Evolutionary conservation across 495 filamentous ascomycete species (phyloP).

Genomic region (Chaetomidium leptoderma): DNA sequence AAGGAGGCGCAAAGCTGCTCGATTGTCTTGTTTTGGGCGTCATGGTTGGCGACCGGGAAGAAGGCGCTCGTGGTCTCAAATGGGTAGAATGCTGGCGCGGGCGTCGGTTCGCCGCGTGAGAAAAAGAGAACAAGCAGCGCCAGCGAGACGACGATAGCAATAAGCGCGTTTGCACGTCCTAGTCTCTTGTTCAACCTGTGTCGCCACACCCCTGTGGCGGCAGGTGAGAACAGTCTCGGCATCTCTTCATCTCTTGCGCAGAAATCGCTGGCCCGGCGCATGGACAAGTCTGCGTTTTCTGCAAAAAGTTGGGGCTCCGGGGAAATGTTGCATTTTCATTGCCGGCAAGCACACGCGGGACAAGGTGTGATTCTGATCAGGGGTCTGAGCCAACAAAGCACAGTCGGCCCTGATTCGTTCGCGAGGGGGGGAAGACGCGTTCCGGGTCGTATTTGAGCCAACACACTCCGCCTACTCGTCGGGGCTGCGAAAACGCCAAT

Average conservation of each 20-base stretch:
- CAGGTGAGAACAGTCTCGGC: not conserved
- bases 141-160: not conserved
- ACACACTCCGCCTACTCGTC: no score
- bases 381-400: no score
- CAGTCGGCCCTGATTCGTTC: no score
- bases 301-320: not conserved
- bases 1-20: slow-evolving; percentile 24
- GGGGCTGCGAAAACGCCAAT: no score
- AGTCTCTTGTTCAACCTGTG: not conserved
- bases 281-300: no score
- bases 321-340: not conserved
- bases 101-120: not conserved
- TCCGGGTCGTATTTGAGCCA: no score
- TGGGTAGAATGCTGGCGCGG: not conserved
- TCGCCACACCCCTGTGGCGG: not conserved
- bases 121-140: not conserved
- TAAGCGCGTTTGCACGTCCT: not conserved
- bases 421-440: no score
- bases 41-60: slow-evolving; percentile 9
- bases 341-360: not conserved
- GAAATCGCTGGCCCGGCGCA: not conserved
- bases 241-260: not conserved
- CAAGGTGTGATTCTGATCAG: not conserved
- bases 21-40: slow-evolving; percentile 10
- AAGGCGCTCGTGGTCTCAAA: slow-evolving; percentile 22